Evolutionary conservation across 495 filamentous ascomycete genomes (phyloP).

Genomic region (Lasiosphaeriaceae sp.): DNA sequence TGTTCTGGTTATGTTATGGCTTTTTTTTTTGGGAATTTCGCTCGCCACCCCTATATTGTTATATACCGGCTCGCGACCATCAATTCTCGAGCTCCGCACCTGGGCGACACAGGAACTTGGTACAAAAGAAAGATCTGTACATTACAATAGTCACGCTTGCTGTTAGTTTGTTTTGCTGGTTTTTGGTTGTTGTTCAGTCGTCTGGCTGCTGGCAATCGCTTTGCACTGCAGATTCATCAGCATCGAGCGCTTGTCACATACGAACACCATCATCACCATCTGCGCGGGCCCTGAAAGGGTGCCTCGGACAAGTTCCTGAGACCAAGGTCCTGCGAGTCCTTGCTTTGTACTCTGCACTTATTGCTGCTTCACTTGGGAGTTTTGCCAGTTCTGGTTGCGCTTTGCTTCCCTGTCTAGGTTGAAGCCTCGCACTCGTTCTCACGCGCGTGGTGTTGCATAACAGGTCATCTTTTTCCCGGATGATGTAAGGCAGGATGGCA

Average conservation of each 20-base stretch:
- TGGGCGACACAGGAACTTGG: slow-evolving; percentile 35
- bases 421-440: slow-evolving; percentile 28
- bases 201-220: slow-evolving; percentile 34
- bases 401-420: slow-evolving; percentile 25
- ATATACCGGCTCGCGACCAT: slow-evolving; percentile 44
- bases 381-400: slow-evolving; percentile 26
- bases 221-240: slow-evolving; percentile 22
- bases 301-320: slow-evolving; percentile 5
- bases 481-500: background rate
- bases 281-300: slow-evolving; percentile 8
- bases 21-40: slow-evolving; percentile 23
- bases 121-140: slow-evolving; percentile 40
- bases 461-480: background rate
- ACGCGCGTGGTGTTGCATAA: slow-evolving; percentile 16
- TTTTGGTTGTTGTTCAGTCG: slow-evolving; percentile 36
- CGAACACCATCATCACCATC: slow-evolving; percentile 29
- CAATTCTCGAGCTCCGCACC: slow-evolving; percentile 27
- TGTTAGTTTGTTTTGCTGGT: slow-evolving; percentile 38
- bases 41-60: slow-evolving; percentile 36
- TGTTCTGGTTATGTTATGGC: too few relatives aligned
- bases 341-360: slow-evolving; percentile 15
- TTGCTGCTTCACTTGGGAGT: slow-evolving; percentile 20
- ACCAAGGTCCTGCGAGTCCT: slow-evolving; percentile 9
- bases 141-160: slow-evolving; percentile 39
- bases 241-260: slow-evolving; percentile 33